Percentiles rank a stretch among this genome's conserved stretches.
These are phyloP conservation scores for Hydnum rufescens DNA, from an alignment of 768 basidiomycete species.

Conservation along the genomic window DNA sequence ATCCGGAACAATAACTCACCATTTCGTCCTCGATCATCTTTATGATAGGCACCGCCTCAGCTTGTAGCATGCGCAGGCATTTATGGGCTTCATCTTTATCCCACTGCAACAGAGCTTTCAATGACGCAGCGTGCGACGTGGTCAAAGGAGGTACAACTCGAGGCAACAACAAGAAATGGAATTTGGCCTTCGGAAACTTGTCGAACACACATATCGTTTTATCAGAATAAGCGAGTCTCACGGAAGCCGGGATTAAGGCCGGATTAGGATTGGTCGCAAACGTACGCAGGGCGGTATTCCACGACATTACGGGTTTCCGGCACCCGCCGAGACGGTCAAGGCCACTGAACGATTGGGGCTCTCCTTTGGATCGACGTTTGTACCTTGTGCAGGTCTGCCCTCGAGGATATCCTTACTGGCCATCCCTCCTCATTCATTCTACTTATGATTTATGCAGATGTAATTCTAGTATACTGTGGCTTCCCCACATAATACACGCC, in stretches of 20 bases:
- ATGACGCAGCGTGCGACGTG: constrained; percentile 24
- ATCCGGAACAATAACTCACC: constrained; percentile 39
- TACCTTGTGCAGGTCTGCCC: no score
- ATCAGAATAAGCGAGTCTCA: constrained; percentile 37
- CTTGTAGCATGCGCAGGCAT: constrained; percentile 31
- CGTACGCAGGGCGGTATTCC: background rate
- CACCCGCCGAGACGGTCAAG: background rate
- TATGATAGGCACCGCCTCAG: constrained; percentile 28
- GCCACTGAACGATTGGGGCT: no score
- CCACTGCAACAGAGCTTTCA: constrained; percentile 34
- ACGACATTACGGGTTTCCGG: background rate
- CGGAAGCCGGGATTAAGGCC: constrained; percentile 32
- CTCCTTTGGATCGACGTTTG: no score
- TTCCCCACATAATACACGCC: no score
- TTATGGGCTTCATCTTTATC: constrained; percentile 35
- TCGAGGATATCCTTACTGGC: no score
- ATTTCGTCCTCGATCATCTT: constrained; percentile 64
- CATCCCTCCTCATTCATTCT: no score
- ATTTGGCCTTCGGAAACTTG: constrained; percentile 62
- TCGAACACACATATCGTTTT: constrained; percentile 51
- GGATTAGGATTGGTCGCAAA: constrained; percentile 37
- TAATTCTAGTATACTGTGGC: no score
- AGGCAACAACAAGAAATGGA: constrained; percentile 79
- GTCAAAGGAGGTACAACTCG: constrained; percentile 20
- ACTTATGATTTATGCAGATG: no score